These are phyloP conservation scores for Tulasnella sp. DNA, from an alignment of 768 basidiomycete species.

Conservation along the genomic window DNA sequence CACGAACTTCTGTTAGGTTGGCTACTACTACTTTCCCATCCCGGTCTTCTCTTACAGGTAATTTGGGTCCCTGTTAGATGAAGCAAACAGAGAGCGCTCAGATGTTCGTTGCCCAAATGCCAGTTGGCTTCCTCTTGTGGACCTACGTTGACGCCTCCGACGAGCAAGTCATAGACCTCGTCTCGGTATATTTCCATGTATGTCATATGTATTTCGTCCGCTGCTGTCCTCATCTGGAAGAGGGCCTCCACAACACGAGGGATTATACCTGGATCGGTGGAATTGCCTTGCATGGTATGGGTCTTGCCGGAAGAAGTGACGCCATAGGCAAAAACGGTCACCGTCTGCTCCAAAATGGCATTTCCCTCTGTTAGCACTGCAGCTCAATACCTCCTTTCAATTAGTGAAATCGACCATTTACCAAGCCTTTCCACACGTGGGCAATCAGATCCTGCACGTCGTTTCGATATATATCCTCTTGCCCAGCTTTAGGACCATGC, in stretches of 20 bases:
- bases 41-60: conserved; percentile 45
- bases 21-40: conserved; percentile 44
- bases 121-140: neutral
- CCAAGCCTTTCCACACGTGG: conserved; percentile 63
- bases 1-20: conserved; percentile 31
- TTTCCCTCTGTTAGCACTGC: too few relatives aligned
- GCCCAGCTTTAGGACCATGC: conserved; percentile 56
- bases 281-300: conserved; percentile 82
- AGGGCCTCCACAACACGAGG: conserved; percentile 64
- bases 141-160: conserved; percentile 54
- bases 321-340: conserved; percentile 84
- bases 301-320: conserved; percentile 80
- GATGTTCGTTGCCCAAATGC: neutral
- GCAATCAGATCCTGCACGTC: conserved; percentile 73
- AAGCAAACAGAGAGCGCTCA: neutral
- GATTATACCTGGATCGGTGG: conserved; percentile 68
- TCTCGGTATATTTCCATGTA: conserved; percentile 92
- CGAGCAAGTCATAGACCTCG: conserved; percentile 79
- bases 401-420: conserved; percentile 30
- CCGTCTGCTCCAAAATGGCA: conserved; percentile 46
- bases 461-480: conserved; percentile 64
- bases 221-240: conserved; percentile 36
- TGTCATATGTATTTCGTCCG: conserved; percentile 38
- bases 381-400: neutral
- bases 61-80: conserved; percentile 37